These are phyloP conservation scores for Pulveroboletus ravenelii DNA, from an alignment of 768 basidiomycete genomes.

Conservation along the genomic window DNA sequence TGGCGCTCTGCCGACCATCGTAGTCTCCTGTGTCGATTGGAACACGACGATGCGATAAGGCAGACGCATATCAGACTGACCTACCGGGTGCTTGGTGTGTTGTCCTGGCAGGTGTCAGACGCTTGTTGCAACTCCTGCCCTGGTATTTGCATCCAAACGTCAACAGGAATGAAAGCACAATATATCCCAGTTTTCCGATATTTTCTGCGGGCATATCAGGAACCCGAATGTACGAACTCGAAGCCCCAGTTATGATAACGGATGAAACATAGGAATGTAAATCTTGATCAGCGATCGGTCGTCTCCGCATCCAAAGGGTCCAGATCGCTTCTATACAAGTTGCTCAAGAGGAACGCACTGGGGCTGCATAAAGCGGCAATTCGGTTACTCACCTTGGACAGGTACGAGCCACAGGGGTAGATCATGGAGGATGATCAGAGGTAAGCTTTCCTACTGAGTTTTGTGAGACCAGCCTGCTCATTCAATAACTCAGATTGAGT, in stretches of 20 bases:
- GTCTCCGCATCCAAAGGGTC: not conserved
- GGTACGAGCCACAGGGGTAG: too few species aligned
- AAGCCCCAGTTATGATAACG: not conserved
- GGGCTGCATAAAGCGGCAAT: too few species aligned
- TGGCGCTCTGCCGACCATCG: not conserved
- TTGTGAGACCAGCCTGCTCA: too few species aligned
- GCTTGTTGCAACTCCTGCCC: too few species aligned
- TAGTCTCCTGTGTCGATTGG: not conserved
- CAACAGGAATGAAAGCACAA: not conserved
- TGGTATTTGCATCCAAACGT: not conserved
- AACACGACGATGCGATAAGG: not conserved
- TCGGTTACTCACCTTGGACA: not conserved
- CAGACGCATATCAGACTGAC: not conserved
- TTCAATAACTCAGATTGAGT: too few species aligned
- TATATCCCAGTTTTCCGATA: too few species aligned
- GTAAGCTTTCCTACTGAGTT: too few species aligned
- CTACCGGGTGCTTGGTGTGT: not conserved
- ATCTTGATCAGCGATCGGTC: conserved; percentile 17
- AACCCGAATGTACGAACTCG: not conserved
- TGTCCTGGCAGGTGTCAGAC: not conserved
- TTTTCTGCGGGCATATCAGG: not conserved
- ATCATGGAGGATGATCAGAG: too few species aligned
- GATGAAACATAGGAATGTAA: not conserved
- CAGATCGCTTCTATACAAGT: not conserved
- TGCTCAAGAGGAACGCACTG: not conserved